phyloP scores from a whole-genome alignment of 768 basidiomycete genomes.

The Boletus sp. region DNA sequence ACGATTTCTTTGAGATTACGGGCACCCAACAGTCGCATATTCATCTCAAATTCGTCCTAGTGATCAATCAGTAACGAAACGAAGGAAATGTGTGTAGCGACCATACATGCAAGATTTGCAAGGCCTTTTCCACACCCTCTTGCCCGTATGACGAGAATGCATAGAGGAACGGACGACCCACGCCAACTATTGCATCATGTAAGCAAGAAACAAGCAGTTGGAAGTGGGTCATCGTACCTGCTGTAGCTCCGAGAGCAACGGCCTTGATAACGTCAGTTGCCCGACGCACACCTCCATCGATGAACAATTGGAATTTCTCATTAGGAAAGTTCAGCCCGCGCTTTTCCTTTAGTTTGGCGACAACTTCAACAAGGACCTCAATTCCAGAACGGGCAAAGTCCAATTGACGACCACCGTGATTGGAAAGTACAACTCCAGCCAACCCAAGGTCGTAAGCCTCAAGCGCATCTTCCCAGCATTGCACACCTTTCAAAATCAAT shows the following conservation, averaged over 20 bases:
- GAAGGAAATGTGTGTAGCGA: background rate
- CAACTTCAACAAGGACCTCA: constrained; percentile 87
- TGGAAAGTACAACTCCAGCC: constrained; percentile 80
- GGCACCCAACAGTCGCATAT: constrained; percentile 89
- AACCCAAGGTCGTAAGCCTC: constrained; percentile 76
- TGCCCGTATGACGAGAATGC: constrained; percentile 87
- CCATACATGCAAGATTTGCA: constrained; percentile 73
- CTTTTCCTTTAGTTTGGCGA: constrained; percentile 61
- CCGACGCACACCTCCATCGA: constrained; percentile 93
- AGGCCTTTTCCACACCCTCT: constrained; percentile 80
- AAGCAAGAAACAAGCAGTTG: background rate
- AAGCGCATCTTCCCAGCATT: constrained; percentile 87
- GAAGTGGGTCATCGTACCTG: constrained; percentile 42
- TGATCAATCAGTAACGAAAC: background rate
- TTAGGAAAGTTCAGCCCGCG: constrained; percentile 76
- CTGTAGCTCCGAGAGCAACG: constrained; percentile 85
- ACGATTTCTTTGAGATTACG: constrained; percentile 74
- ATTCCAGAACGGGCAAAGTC: constrained; percentile 86
- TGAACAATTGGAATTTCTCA: constrained; percentile 76
- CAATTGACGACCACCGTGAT: constrained; percentile 79
- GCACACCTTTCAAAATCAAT: constrained; percentile 86
- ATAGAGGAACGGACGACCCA: constrained; percentile 86
- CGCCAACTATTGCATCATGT: constrained; percentile 50
- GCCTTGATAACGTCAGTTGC: constrained; percentile 91
- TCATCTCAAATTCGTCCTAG: constrained; percentile 98